Evolutionary conservation across 2,329 filamentous ascomycete genomes (phyloP).

Genomic region (Septoria linicola): DNA sequence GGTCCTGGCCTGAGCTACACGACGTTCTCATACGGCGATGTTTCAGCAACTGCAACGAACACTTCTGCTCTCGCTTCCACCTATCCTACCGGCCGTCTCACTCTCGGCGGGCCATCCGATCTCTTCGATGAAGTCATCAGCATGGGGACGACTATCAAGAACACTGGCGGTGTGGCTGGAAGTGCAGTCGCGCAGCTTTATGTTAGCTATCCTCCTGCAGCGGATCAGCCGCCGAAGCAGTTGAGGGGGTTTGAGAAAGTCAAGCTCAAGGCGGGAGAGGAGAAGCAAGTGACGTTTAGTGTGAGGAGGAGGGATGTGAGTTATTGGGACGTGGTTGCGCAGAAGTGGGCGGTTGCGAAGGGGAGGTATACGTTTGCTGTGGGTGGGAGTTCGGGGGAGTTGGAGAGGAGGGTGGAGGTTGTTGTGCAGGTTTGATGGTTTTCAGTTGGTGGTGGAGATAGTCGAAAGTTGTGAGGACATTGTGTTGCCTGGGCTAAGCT

Average conservation of each 20-base stretch:
- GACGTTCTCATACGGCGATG: conserved; percentile 42
- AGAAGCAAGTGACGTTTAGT: conserved; percentile 21
- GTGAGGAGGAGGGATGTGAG: conserved; percentile 28
- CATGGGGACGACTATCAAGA: conserved; percentile 59
- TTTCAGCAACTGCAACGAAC: conserved; percentile 13
- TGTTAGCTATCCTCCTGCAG: conserved; percentile 35
- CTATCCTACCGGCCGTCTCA: conserved; percentile 52
- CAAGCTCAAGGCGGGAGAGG: conserved; percentile 25
- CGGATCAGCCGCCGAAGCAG: conserved; percentile 52
- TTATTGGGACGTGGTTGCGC: conserved; percentile 26
- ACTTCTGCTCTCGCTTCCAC: conserved; percentile 14
- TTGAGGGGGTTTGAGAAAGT: conserved; percentile 45
- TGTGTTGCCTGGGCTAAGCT: too few species aligned
- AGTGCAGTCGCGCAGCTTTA: conserved; percentile 60
- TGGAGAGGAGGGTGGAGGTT: background rate
- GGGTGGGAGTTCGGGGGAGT: background rate
- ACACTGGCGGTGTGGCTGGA: conserved; percentile 56
- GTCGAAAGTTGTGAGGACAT: too few species aligned
- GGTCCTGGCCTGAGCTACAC: conserved; percentile 48
- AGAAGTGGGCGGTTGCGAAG: conserved; percentile 48
- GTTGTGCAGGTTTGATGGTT: too few species aligned
- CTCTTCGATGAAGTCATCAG: conserved; percentile 63
- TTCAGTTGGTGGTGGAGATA: too few species aligned
- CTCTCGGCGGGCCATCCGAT: conserved; percentile 50
- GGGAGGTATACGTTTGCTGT: background rate